These are phyloP conservation scores for Penicillium samsonianum DNA, from an alignment of 495 filamentous ascomycete species.

Conservation along the genomic window DNA sequence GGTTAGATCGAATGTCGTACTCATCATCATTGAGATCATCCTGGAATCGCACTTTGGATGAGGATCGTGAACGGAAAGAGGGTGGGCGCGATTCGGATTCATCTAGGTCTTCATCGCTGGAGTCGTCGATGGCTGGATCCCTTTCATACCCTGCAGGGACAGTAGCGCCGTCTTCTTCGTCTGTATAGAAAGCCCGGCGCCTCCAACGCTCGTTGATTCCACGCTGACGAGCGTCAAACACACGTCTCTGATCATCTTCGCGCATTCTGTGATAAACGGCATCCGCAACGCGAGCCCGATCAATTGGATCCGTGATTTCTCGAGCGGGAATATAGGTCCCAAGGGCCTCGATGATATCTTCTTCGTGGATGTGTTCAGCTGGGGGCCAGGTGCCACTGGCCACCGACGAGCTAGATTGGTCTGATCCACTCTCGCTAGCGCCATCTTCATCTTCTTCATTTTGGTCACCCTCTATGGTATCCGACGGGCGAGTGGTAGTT, in stretches of 20 bases:
- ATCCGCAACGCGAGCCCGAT: constrained; percentile 44
- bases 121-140: constrained; percentile 56
- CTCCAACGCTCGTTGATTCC: constrained; percentile 72
- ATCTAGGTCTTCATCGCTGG: constrained; percentile 36
- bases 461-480: constrained; percentile 23
- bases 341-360: constrained; percentile 45
- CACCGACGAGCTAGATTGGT: constrained; percentile 35
- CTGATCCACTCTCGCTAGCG: constrained; percentile 24
- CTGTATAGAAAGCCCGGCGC: constrained; percentile 73
- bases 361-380: constrained; percentile 40
- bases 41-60: constrained; percentile 80
- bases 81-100: constrained; percentile 51
- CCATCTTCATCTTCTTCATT: constrained; percentile 34
- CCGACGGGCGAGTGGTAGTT: constrained; percentile 12
- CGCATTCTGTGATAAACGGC: constrained; percentile 44
- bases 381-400: constrained; percentile 42
- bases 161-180: constrained; percentile 72
- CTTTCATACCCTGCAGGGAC: constrained; percentile 65
- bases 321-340: constrained; percentile 38
- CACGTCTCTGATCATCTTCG: constrained; percentile 41
- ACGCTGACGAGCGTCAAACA: constrained; percentile 44
- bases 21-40: constrained; percentile 65
- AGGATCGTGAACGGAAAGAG: constrained; percentile 74
- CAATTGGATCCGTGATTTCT: constrained; percentile 44
- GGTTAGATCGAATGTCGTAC: constrained; percentile 72